Conservation (phyloP, 2,329 filamentous ascomycete species). For the Ophiostoma sp. region DNA sequence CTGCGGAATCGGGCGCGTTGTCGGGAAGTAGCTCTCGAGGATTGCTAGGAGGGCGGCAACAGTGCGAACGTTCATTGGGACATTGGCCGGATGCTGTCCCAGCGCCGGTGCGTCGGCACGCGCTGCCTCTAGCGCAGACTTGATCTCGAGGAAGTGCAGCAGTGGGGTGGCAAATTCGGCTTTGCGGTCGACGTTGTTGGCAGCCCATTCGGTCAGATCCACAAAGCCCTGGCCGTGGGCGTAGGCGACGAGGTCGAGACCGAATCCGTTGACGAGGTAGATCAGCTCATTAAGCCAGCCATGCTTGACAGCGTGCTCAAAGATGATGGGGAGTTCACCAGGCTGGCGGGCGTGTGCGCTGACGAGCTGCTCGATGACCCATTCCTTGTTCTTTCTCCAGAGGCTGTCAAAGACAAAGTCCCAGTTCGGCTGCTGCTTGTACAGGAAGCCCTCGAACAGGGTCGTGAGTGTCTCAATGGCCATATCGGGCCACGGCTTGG, state of each 20-base stretch:
- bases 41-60: conserved; percentile 75
- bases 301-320: conserved; percentile 75
- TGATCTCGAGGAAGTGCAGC: conserved; percentile 75
- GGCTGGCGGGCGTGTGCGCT: conserved; percentile 67
- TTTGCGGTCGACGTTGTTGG: conserved; percentile 60
- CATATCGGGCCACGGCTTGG: conserved; percentile 69
- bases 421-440: conserved; percentile 69
- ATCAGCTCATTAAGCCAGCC: conserved; percentile 80
- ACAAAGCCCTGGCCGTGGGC: conserved; percentile 76
- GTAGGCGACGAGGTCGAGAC: conserved; percentile 77
- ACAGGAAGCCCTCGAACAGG: conserved; percentile 76
- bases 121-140: conserved; percentile 77
- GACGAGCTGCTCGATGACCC: conserved; percentile 75
- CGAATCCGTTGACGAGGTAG: conserved; percentile 73
- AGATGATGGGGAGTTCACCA: conserved; percentile 61
- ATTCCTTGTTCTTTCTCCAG: conserved; percentile 84
- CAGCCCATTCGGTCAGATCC: conserved; percentile 75
- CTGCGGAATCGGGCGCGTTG: conserved; percentile 54
- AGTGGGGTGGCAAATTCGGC: conserved; percentile 65
- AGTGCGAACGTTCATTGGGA: conserved; percentile 77
- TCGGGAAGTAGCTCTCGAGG: conserved; percentile 62
- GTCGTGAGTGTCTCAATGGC: conserved; percentile 70
- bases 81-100: conserved; percentile 50
- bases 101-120: conserved; percentile 44
- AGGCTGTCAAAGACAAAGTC: conserved; percentile 86